phyloP scores from a whole-genome alignment of 257 asterid genomes.

The Ligustrum vulgare region DNA sequence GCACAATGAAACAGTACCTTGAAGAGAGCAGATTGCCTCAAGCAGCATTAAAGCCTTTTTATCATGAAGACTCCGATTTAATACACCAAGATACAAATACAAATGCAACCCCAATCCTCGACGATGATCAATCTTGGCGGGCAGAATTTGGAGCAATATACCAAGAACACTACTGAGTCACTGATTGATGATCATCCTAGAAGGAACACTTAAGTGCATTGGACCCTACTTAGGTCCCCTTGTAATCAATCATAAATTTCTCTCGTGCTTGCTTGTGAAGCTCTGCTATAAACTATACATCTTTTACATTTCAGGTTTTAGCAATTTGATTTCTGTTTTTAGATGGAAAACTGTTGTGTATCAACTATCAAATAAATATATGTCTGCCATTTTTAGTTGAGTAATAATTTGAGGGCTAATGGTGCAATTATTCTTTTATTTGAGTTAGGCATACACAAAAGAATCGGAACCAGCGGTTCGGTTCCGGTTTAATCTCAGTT shows the following conservation, averaged over 20 bases:
- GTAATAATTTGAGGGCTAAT: neutral
- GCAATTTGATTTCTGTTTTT: neutral
- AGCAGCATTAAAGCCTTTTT: conserved; percentile 66
- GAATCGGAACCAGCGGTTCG: no score
- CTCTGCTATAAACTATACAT: neutral
- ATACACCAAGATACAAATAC: conserved; percentile 25
- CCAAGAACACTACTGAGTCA: conserved; percentile 61
- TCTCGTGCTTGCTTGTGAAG: neutral
- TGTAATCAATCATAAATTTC: neutral
- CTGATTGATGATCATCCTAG: neutral
- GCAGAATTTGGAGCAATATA: conserved; percentile 95
- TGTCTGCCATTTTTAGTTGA: neutral
- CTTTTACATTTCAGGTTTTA: neutral
- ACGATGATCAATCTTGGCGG: conserved; percentile 97
- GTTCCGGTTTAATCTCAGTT: no score
- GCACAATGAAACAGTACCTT: conserved; percentile 90
- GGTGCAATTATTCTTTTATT: neutral
- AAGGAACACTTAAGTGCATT: neutral
- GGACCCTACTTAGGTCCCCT: neutral
- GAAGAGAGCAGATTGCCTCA: conserved; percentile 90
- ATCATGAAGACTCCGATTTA: conserved; percentile 52
- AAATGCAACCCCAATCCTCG: conserved; percentile 27
- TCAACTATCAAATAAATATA: neutral
- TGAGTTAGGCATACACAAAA: no score
- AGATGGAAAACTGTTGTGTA: neutral